Evolutionary conservation across 1,139 yeast genomes (phyloP).

Genomic region (Kodamaea derodonti): DNA sequence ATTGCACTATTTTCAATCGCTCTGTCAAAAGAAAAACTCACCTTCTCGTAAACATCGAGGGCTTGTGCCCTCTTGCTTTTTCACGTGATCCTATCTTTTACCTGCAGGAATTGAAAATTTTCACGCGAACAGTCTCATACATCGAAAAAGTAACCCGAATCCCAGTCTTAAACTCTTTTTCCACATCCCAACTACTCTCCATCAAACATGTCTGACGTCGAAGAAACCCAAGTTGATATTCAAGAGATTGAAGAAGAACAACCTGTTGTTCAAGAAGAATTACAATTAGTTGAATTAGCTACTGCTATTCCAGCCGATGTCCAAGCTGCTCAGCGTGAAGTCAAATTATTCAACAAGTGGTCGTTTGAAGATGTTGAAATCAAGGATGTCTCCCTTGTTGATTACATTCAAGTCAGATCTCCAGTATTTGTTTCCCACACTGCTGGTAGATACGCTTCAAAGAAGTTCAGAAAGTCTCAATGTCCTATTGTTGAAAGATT

Average conservation of each 20-base stretch:
- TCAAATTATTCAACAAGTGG: constrained; percentile 99
- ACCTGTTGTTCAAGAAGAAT: constrained; percentile 70
- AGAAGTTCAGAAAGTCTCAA: constrained; percentile 99
- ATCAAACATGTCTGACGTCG: constrained; percentile 48
- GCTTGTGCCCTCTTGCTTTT: neutral
- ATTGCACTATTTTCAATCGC: no score
- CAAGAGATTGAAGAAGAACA: constrained; percentile 31
- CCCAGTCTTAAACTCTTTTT: neutral
- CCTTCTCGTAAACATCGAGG: no score
- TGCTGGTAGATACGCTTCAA: constrained; percentile 99
- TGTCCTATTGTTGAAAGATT: constrained; percentile 99
- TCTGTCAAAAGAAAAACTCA: no score
- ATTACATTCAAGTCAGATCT: constrained; percentile 95
- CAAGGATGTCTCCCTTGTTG: constrained; percentile 96
- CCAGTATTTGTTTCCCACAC: constrained; percentile 99
- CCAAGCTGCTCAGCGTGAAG: constrained; percentile 93
- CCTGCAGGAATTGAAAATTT: neutral
- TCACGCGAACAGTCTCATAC: neutral
- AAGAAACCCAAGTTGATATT: constrained; percentile 32
- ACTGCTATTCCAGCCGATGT: constrained; percentile 96
- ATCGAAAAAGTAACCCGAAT: neutral
- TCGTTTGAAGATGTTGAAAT: constrained; percentile 96
- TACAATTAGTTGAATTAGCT: constrained; percentile 80
- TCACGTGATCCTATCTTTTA: no score
- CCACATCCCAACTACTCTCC: neutral